Base-by-base conservation (phyloP, 2,329 filamentous ascomycete genomes). In the Fusarium decemcellulare region DNA sequence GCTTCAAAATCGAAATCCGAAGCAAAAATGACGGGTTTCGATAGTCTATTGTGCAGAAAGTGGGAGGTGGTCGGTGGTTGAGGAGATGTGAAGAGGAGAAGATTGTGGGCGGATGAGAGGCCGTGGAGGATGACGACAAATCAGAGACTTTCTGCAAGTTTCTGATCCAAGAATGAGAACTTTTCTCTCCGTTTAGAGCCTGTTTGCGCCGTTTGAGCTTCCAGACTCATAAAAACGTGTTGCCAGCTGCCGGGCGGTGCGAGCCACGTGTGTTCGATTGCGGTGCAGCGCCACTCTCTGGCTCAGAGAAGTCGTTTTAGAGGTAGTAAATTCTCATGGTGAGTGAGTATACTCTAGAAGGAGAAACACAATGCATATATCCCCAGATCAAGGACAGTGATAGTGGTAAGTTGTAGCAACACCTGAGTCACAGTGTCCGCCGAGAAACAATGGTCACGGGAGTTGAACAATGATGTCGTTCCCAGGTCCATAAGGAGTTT, bases 191-290 rank as follows among this genome's bases (percentile, higher is more conserved):
- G 32, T 12, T 30, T 9, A 18, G 3, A 12, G 16, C 18, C 15
- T 39, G 10, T 36, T 36, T 37, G 8, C n/a, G 16, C n/a, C 34
- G 9, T 10, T 42, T 29, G 23, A n/a, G 23, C 18, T 29, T 18
- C 15, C n/a, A 15, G 47, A 23, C 30, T 44, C 44, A 37, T 16
- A 62, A 42, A 52, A 11, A 8, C 27, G 23, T 18, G 44, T 59
- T 50, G 46, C 27, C 60, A 56, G 51, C 52, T 61, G 51, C 47
- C 53, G 40, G 9, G 51, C 65, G 65, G 50, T 48, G 60, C 47
- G 18, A 52, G 62, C 23, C 50, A 36, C 46, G 55, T 65, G 55
- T 65, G 55, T 51, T 51, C 51, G 15, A 18, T 50, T 30, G n/a
- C 14, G 30, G 46, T 34, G 46, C 44, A 32, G 53, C 23, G 43